Percentiles rank a stretch among this genome's conserved stretches.
phyloP scores from a whole-genome alignment of 2,329 filamentous ascomycete genomes.

The Orbilia oligospora region DNA sequence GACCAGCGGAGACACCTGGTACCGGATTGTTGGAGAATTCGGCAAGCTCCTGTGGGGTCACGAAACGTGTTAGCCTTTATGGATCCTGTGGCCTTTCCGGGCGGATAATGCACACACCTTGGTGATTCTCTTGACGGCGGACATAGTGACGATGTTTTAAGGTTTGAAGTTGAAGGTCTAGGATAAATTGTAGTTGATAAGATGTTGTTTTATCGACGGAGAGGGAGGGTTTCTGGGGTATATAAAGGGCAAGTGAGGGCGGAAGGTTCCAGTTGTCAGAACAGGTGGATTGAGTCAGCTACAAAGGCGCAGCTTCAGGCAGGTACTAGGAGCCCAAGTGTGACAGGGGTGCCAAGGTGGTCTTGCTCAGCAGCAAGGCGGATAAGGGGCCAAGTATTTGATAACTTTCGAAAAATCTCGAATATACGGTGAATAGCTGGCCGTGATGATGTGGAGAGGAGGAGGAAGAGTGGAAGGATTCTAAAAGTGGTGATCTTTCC shows the following conservation, averaged over 20 bases:
- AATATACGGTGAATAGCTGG: neutral
- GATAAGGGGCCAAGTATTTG: conserved; percentile 2
- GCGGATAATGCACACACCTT: conserved; percentile 22
- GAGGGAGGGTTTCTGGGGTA: conserved; percentile 3
- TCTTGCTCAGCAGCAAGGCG: conserved; percentile 24
- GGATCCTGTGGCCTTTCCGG: neutral
- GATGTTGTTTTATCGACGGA: neutral
- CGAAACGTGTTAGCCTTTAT: conserved; percentile 21
- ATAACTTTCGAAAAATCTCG: conserved; percentile 6
- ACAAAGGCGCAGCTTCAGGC: conserved; percentile 53
- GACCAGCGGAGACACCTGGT: conserved; percentile 72
- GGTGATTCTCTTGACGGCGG: conserved; percentile 50
- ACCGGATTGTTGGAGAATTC: conserved; percentile 74
- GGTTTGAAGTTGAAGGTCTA: neutral
- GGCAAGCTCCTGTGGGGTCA: conserved; percentile 72
- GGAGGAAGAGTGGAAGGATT: conserved; percentile 13
- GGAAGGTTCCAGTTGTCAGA: conserved; percentile 25
- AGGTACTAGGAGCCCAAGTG: conserved; percentile 22
- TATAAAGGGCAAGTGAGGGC: conserved; percentile 16
- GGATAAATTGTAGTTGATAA: conserved; percentile 2
- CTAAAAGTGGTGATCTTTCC: conserved; percentile 22
- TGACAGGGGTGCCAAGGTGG: conserved; percentile 23
- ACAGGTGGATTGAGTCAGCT: conserved; percentile 48
- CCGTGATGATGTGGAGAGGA: conserved; percentile 5
- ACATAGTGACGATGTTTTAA: conserved; percentile 23